Percentiles rank a stretch among this genome's conserved stretches.
These are phyloP conservation scores for Gyrodon lividus DNA, from an alignment of 768 basidiomycete genomes.

Conservation along the genomic window DNA sequence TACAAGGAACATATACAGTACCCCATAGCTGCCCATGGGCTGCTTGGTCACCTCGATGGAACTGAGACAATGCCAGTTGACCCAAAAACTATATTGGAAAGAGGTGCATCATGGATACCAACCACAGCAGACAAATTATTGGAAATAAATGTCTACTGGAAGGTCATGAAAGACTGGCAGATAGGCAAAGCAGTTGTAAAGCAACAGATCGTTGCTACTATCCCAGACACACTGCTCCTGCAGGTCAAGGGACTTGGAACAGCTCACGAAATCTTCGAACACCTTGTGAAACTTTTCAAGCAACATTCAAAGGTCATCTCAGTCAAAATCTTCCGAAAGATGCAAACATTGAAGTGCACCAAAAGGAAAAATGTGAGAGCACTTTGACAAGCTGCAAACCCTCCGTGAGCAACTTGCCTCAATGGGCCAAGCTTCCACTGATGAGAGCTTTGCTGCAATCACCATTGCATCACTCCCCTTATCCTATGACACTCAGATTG, in stretches of 20 bases:
- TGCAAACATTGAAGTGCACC: not conserved
- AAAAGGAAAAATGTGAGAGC: conserved; percentile 33
- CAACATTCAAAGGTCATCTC: not conserved
- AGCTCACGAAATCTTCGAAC: conserved; percentile 22
- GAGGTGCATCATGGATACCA: not conserved
- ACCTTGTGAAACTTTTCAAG: not conserved
- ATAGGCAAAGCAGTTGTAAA: conserved; percentile 30
- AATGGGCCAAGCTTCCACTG: conserved; percentile 30
- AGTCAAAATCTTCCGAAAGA: not conserved
- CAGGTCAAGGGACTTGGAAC: not conserved
- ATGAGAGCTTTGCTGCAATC: conserved; percentile 34
- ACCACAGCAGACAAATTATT: not conserved
- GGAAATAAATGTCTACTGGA: conserved; percentile 15
- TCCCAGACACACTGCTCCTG: not conserved
- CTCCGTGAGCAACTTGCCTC: conserved; percentile 35
- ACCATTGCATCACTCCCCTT: conserved; percentile 35
- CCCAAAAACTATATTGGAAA: conserved; percentile 1
- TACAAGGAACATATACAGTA: conserved; percentile 20
- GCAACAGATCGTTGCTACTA: not conserved
- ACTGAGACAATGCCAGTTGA: conserved; percentile 14
- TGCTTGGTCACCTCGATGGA: conserved; percentile 23
- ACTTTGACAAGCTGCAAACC: conserved; percentile 28
- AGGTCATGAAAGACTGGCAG: conserved; percentile 24
- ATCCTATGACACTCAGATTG: conserved; percentile 32
- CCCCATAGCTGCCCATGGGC: conserved; percentile 15